A percentile compares a stretch with the other conserved stretches of the same genome.
phyloP scores from a whole-genome alignment of 805 yeast species.

The Yamadazyma sp. region DNA sequence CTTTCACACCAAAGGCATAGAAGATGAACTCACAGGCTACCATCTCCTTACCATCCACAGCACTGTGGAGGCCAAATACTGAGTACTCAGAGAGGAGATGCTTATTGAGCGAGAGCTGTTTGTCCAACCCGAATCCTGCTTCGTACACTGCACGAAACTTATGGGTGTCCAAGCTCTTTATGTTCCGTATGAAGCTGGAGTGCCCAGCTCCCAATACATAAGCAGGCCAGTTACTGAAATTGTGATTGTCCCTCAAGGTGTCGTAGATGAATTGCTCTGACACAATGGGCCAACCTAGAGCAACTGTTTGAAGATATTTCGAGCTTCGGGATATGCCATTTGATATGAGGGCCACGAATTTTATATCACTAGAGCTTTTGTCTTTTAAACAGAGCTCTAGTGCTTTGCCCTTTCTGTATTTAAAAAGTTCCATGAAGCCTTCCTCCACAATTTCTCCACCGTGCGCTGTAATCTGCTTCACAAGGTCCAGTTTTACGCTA shows the following conservation, averaged over 20 bases:
- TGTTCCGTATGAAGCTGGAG: slow-evolving; percentile 44
- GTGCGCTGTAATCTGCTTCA: slow-evolving; percentile 3
- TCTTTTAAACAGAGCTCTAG: slow-evolving; percentile 10
- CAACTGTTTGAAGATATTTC: slow-evolving; percentile 74
- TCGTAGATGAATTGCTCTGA: slow-evolving; percentile 57
- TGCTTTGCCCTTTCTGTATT: slow-evolving; percentile 13
- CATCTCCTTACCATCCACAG: slow-evolving; percentile 25
- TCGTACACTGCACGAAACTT: slow-evolving; percentile 41
- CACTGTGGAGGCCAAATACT: slow-evolving; percentile 34
- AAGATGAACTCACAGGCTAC: slow-evolving; percentile 45
- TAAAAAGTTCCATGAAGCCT: slow-evolving; percentile 32
- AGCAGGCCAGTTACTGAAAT: slow-evolving; percentile 42
- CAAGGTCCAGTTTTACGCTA: slow-evolving; percentile 7
- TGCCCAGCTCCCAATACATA: slow-evolving; percentile 75
- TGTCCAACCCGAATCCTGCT: slow-evolving; percentile 25
- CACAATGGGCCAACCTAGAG: slow-evolving; percentile 84
- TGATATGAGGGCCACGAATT: slow-evolving; percentile 68
- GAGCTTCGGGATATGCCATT: slow-evolving; percentile 60
- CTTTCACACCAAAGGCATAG: slow-evolving; percentile 45
- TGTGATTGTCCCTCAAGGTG: slow-evolving; percentile 32
- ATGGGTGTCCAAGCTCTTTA: slow-evolving; percentile 51
- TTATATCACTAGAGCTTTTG: slow-evolving; percentile 19
- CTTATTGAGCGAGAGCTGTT: slow-evolving; percentile 45
- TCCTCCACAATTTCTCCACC: slow-evolving; percentile 35
- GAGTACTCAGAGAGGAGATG: slow-evolving; percentile 34